A percentile compares a stretch with the other conserved stretches of the same genome.
These are phyloP conservation scores for Nitzschia inconspicua DNA, from an alignment of 108 stramenopile species.

Conservation along the genomic window DNA sequence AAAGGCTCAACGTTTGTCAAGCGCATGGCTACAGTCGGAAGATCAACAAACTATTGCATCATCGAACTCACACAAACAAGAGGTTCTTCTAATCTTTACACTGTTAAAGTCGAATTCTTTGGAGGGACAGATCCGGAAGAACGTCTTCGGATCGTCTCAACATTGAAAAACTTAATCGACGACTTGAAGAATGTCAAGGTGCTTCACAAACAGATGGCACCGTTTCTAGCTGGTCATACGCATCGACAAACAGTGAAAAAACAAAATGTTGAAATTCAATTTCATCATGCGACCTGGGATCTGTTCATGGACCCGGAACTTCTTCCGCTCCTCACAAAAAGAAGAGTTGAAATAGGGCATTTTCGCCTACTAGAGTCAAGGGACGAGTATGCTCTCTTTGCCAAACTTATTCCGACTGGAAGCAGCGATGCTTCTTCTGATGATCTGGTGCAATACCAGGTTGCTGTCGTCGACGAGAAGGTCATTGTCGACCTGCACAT, in stretches of 20 bases:
- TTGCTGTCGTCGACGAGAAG: slow-evolving; percentile 36
- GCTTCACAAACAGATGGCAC: slow-evolving; percentile 49
- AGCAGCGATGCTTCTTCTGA: slow-evolving; percentile 22
- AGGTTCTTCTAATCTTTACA: slow-evolving; percentile 37
- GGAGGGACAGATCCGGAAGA: slow-evolving; percentile 48
- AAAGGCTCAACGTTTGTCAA: slow-evolving; percentile 49
- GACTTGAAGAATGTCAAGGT: slow-evolving; percentile 41
- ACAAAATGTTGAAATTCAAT: slow-evolving; percentile 37
- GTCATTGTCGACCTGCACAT: slow-evolving; percentile 68
- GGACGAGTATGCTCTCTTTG: slow-evolving; percentile 51
- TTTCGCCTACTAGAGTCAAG: slow-evolving; percentile 59
- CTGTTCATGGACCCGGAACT: slow-evolving; percentile 67
- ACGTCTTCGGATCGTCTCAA: slow-evolving; percentile 34
- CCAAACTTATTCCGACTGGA: slow-evolving; percentile 48
- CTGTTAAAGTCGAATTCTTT: slow-evolving; percentile 54
- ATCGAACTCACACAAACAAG: slow-evolving; percentile 35
- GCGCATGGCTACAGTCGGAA: slow-evolving; percentile 9
- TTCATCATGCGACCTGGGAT: slow-evolving; percentile 67
- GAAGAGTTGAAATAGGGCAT: slow-evolving; percentile 55
- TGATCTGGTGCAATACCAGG: slow-evolving; percentile 59
- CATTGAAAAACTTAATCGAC: slow-evolving; percentile 32
- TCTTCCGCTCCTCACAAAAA: slow-evolving; percentile 59
- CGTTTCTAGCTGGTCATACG: slow-evolving; percentile 36
- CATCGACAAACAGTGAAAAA: slow-evolving; percentile 22
- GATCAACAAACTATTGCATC: slow-evolving; percentile 54